Evolutionary conservation across 1,284 basidiomycete species (phyloP).

Genomic region (Ceratobasidium sp.): DNA sequence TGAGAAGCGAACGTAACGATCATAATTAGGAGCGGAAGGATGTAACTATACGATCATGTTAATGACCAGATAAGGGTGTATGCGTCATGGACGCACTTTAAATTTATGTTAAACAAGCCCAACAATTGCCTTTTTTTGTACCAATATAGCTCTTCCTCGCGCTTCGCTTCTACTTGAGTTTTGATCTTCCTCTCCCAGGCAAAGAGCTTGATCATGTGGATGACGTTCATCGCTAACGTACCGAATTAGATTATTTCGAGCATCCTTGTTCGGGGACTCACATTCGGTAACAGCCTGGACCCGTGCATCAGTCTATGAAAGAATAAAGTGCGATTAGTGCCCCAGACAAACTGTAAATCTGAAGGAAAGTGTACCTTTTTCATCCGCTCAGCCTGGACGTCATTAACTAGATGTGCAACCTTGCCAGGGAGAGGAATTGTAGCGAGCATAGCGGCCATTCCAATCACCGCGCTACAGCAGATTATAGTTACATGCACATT

Average conservation of each 20-base stretch:
- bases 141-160: constrained; percentile 62
- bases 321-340: not conserved
- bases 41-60: constrained; percentile 52
- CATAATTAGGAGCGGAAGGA: constrained; percentile 72
- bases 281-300: constrained; percentile 60
- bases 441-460: constrained; percentile 58
- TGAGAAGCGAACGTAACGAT: constrained; percentile 61
- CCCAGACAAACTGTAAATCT: not conserved
- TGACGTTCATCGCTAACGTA: constrained; percentile 54
- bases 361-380: constrained; percentile 40
- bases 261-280: constrained; percentile 41
- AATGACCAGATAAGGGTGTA: not conserved
- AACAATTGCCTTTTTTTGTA: constrained; percentile 55
- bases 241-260: constrained; percentile 8
- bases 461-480: constrained; percentile 56
- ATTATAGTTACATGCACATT: not conserved
- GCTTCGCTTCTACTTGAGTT: constrained; percentile 57
- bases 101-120: constrained; percentile 50
- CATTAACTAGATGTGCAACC: constrained; percentile 44
- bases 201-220: constrained; percentile 74
- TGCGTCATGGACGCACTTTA: constrained; percentile 50
- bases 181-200: constrained; percentile 68
- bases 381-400: constrained; percentile 45
- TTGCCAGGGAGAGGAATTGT: constrained; percentile 53
- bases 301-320: constrained; percentile 56